Evolutionary conservation across 2,329 filamentous ascomycete genomes (phyloP).

Genomic region (Neofusicoccum ribis): DNA sequence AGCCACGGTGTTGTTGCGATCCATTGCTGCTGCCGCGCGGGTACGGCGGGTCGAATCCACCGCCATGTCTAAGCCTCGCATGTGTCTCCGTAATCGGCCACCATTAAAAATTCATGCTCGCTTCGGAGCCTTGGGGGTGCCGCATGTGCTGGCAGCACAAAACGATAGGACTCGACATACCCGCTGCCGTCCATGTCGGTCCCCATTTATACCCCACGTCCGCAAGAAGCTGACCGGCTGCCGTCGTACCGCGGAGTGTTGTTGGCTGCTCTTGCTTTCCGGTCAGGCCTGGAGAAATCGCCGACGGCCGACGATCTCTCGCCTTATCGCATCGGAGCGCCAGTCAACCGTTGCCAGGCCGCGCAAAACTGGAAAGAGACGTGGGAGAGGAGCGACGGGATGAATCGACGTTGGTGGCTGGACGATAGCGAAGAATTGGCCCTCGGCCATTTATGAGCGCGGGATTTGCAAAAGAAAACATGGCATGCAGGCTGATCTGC

Average conservation of each 20-base stretch:
- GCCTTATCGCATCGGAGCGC: neutral
- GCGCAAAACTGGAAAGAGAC: neutral
- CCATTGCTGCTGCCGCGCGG: neutral
- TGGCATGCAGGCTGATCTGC: neutral
- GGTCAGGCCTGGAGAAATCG: neutral
- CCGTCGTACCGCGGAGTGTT: neutral
- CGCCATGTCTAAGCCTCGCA: neutral
- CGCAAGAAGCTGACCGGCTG: neutral
- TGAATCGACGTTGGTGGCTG: neutral
- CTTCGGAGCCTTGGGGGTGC: neutral
- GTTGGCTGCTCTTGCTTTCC: neutral
- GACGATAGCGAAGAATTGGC: neutral
- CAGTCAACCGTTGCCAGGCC: neutral
- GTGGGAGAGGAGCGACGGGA: neutral
- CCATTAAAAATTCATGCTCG: neutral
- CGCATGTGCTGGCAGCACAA: neutral
- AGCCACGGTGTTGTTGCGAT: neutral
- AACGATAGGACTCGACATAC: too few relatives aligned
- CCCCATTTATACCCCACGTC: neutral
- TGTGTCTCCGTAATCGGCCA: conserved; percentile 2
- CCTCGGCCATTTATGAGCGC: neutral
- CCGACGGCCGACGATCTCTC: neutral
- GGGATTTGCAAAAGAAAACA: neutral
- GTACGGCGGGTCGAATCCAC: neutral
- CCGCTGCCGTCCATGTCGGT: neutral